Base-by-base conservation (phyloP, 139 green algal species). In the Coccomyxa sp. region DNA sequence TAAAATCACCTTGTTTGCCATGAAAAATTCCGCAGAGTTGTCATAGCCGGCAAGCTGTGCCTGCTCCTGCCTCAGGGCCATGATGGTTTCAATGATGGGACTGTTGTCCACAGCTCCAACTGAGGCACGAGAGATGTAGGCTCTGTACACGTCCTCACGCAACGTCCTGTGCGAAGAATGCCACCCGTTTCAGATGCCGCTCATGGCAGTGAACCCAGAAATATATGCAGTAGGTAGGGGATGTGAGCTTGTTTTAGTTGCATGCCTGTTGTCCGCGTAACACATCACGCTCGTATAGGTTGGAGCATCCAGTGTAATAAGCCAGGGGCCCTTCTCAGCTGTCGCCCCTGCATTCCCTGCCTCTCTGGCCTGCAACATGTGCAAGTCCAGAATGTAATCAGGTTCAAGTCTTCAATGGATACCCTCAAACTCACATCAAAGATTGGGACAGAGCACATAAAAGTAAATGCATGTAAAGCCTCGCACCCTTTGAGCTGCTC, bases 141-240 rank as follows among this genome's bases (percentile, higher is more conserved):
- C 95, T 15, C 89, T 87, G 94, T 99, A 99, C 87, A 98, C 83
- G 89, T 98, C 94, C 90, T 99, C 96, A 14, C 96, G 86, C 83
- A 99, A 89, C 13, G 85, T 85, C 23, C 86, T 87, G 82, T 74
- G 85, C 28, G 10, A 9, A 71, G 7, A 9, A 71, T 21, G 1
- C 21, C 1, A 11, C 14, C 60, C 63, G 1, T 71, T 21, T 71
- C 63, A 71, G 63, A 25, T 9, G 10, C 38, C 63, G 10, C 63
- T 71, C 63, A 25, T 28, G 63, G 18, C 18, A 71, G 18, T 71
- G 63, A 15, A 25, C 18, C 10, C 10, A 9, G 63, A 21, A 1
- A 71, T 71, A 51, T 9, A 71, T 71, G 63, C 9, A 15, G 7
- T 71, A 25, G 1, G 21, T 71, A 71, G 63, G 60, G 15, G 9